Base-by-base conservation (phyloP, 116 monocot genomes). In the Zostera marina region DNA sequence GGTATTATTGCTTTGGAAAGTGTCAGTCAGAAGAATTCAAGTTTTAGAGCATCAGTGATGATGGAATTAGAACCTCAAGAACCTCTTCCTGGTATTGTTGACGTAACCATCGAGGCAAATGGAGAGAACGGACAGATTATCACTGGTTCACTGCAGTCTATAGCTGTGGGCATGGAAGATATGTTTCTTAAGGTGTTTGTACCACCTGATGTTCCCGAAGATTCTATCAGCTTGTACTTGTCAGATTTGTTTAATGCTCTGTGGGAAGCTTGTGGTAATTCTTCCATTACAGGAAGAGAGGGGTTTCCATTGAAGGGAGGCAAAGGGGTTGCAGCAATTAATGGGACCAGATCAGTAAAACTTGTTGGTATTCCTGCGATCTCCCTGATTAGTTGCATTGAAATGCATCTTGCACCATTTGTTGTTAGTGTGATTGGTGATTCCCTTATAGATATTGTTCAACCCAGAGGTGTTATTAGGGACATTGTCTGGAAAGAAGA, bases 241-340 rank as follows among this genome's bases (percentile, higher is more conserved):
- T 57, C 66, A 6, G 84, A 82, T 61, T 62, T 94, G 3, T 94
- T 88, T 57, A 72, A 82, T 75, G 88, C 94, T 53, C 70, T 94
- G 44, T 94, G 94, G 94, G 88, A 94, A 53, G 88, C 85, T 54
- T 88, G 94, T 71, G 79, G 82, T 15, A 79, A 66, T 60, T 66
- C 82, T 63, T 23, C 68, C 38, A 88, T 44, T 43, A 84, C 60
- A 20, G 85, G 75, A 32, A 68, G 88, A 12, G 88, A 94, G 58
- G 80, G 76, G 2, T 94, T 88, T 68, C 72, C 65, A 52, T 60
- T 88, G 46, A 69, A 67, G 52, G 88, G 88, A 55, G 84, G 81
- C 42, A 88, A 76, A 70, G 84, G 88, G 9, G 73, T 63, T 74
- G 88, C 70, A 16, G 85, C 82, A 21, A 82, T 94, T 42, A 64